Percentiles rank a stretch among this genome's conserved stretches.
Evolutionary conservation across 768 basidiomycete genomes (phyloP).

Genomic region (Suillus decipiens): DNA sequence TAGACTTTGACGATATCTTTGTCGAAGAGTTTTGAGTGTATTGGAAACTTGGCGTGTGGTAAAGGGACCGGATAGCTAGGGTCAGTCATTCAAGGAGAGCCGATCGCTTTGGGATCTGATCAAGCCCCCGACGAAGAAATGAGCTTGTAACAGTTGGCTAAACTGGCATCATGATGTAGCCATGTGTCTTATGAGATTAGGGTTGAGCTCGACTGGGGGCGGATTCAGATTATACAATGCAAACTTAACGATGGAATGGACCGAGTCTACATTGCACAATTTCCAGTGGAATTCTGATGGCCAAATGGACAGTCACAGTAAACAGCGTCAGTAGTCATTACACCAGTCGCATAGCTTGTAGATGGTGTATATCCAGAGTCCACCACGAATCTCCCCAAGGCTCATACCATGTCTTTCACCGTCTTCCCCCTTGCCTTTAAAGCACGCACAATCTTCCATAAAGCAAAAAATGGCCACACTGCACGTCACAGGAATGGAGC

Average conservation of each 20-base stretch:
- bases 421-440: too few species aligned
- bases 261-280: not conserved
- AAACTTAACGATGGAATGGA: not conserved
- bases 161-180: slow-evolving; percentile 20
- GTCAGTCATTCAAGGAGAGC: slow-evolving; percentile 53
- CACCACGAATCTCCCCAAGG: not conserved
- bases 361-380: not conserved
- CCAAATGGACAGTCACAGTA: not conserved
- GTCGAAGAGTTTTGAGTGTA: slow-evolving; percentile 50
- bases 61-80: slow-evolving; percentile 46
- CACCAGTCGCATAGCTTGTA: not conserved
- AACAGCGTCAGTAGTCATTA: not conserved
- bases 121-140: slow-evolving; percentile 44
- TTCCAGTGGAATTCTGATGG: not conserved
- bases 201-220: not conserved
- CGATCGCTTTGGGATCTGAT: slow-evolving; percentile 29
- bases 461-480: slow-evolving; percentile 23
- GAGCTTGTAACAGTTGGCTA: slow-evolving; percentile 65
- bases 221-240: not conserved
- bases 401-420: not conserved
- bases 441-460: not conserved
- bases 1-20: slow-evolving; percentile 38
- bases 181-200: not conserved
- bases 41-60: slow-evolving; percentile 48
- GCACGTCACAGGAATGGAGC: slow-evolving; percentile 21